Conservation (phyloP, 202 grass and related monocot genomes). For the Zizania palustris region DNA sequence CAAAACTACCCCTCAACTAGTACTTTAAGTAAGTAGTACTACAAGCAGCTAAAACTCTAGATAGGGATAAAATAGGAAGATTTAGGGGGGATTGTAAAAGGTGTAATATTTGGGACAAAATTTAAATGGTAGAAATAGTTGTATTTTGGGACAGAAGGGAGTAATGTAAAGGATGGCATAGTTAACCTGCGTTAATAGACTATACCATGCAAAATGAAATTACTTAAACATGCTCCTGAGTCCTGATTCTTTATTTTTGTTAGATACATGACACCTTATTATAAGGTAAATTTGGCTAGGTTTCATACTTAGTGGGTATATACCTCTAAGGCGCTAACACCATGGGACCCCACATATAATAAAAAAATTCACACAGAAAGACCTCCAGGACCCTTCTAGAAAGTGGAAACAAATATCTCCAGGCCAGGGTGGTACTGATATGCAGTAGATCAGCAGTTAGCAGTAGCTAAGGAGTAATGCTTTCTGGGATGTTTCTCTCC, state of each 20-base stretch:
- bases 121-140: too few relatives aligned
- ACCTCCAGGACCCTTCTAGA: background rate
- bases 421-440: background rate
- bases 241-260: slow-evolving; percentile 20
- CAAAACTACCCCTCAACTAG: too few relatives aligned
- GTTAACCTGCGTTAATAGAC: background rate
- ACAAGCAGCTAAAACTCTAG: too few relatives aligned
- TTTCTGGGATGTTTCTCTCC: background rate
- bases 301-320: slow-evolving; percentile 26
- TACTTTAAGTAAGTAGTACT: too few relatives aligned
- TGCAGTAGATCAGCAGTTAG: background rate
- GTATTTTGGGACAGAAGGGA: too few relatives aligned
- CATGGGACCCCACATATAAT: slow-evolving; percentile 1
- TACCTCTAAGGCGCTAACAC: slow-evolving; percentile 8
- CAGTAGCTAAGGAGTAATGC: background rate
- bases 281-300: slow-evolving; percentile 16
- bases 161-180: slow-evolving; percentile 9
- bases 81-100: too few relatives aligned
- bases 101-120: too few relatives aligned
- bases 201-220: slow-evolving; percentile 6
- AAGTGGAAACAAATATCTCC: slow-evolving; percentile 3
- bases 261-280: slow-evolving; percentile 1
- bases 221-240: slow-evolving; percentile 8
- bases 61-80: too few relatives aligned
- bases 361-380: slow-evolving; percentile 1